A percentile compares a stretch with the other conserved stretches of the same genome.
Conservation (phyloP, 1,284 basidiomycete species). For the Amylostereum areolatum region DNA sequence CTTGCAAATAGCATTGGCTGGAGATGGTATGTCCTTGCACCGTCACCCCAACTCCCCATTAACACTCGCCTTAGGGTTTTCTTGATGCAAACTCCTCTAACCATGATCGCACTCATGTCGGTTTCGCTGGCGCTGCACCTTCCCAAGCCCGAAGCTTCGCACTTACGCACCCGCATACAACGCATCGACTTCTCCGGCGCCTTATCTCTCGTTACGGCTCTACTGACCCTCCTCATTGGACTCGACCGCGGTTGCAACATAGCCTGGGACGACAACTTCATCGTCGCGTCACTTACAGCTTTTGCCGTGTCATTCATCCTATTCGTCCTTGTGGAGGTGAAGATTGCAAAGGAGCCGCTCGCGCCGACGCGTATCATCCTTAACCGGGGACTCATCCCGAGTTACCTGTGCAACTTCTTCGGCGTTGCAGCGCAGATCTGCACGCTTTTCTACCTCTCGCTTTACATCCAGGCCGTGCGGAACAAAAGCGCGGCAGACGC, state of each 20-base stretch:
- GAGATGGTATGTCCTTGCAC: slow-evolving; percentile 40
- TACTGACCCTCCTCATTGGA: slow-evolving; percentile 49
- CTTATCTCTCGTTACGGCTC: slow-evolving; percentile 39
- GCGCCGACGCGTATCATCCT: slow-evolving; percentile 48
- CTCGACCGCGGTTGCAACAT: slow-evolving; percentile 55
- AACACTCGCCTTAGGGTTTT: slow-evolving; percentile 39
- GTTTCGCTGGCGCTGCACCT: slow-evolving; percentile 45
- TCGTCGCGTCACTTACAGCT: slow-evolving; percentile 19
- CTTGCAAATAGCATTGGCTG: slow-evolving; percentile 58
- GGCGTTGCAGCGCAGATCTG: slow-evolving; percentile 37
- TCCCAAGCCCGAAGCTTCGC: slow-evolving; percentile 30
- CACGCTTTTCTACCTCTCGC: slow-evolving; percentile 46
- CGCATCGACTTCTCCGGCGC: slow-evolving; percentile 58
- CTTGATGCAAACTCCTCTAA: slow-evolving; percentile 50
- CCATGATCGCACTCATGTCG: slow-evolving; percentile 44
- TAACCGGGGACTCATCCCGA: slow-evolving; percentile 42
- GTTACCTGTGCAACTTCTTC: slow-evolving; percentile 56
- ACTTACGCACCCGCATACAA: slow-evolving; percentile 40
- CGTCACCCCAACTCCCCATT: neutral
- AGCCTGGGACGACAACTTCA: slow-evolving; percentile 39
- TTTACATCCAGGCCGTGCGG: slow-evolving; percentile 54
- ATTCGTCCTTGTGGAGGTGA: slow-evolving; percentile 32
- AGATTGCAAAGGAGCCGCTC: slow-evolving; percentile 50
- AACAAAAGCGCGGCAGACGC: slow-evolving; percentile 39
- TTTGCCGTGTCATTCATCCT: slow-evolving; percentile 15